A percentile compares a stretch with the other conserved stretches of the same genome.
Evolutionary conservation across 2,329 filamentous ascomycete genomes (phyloP).

Genomic region (Raffaelea ambrosiae): DNA sequence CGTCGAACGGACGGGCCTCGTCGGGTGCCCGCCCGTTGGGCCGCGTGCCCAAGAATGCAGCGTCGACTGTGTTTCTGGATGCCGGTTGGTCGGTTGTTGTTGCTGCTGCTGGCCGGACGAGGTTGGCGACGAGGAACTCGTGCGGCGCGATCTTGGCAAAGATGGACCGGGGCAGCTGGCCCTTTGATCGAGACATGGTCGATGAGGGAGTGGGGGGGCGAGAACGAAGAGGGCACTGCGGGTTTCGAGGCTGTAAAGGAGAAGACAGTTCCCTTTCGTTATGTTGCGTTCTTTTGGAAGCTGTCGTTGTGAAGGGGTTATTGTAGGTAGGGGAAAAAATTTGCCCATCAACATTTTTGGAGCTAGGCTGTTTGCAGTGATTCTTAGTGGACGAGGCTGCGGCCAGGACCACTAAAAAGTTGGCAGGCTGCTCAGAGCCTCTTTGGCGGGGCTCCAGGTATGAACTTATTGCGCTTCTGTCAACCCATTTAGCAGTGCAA

Average conservation of each 20-base stretch:
- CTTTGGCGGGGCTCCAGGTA: no score
- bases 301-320: background rate
- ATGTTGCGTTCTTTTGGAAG: no score
- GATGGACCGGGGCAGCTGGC: conserved; percentile 45
- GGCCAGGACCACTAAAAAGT: no score
- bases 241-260: background rate
- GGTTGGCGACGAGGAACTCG: conserved; percentile 82
- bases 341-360: background rate
- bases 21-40: conserved; percentile 71
- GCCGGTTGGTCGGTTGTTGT: conserved; percentile 26
- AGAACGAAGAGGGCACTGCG: no score
- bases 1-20: conserved; percentile 61
- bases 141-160: conserved; percentile 87
- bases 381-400: no score
- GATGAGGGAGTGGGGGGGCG: background rate
- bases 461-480: no score
- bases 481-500: no score
- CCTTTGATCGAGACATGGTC: conserved; percentile 9
- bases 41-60: conserved; percentile 43
- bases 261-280: no score
- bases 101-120: conserved; percentile 42
- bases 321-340: background rate
- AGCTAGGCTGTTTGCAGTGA: no score
- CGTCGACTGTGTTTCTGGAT: conserved; percentile 9
- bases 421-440: no score